A percentile compares a stretch with the other conserved stretches of the same genome.
These are phyloP conservation scores for Syncephalastrum sp. DNA, from an alignment of 371 early-diverging fungal species.

Conservation along the genomic window DNA sequence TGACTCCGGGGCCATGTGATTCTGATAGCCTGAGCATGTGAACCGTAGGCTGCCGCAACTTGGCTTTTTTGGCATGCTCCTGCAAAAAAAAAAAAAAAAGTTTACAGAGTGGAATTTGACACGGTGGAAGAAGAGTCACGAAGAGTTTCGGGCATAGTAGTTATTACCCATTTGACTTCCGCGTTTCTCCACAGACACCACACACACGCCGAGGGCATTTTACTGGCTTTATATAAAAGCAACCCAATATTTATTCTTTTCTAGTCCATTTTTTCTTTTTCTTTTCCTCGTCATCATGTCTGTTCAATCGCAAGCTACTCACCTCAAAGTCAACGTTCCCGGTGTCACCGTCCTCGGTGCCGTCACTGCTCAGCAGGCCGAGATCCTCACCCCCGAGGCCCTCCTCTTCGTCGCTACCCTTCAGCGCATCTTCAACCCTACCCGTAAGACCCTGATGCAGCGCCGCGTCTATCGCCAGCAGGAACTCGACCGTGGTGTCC, in stretches of 20 bases:
- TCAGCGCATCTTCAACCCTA: conserved; percentile 85
- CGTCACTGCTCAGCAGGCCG: conserved; percentile 56
- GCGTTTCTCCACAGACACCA: conserved; percentile 9
- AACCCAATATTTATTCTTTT: too few species aligned
- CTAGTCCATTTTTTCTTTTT: conserved; percentile 1
- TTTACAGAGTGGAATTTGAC: conserved; percentile 6
- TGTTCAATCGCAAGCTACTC: conserved; percentile 14
- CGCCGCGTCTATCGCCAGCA: conserved; percentile 75
- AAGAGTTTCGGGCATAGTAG: conserved; percentile 1
- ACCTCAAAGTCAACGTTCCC: conserved; percentile 42
- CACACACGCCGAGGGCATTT: too few species aligned
- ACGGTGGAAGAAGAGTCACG: conserved; percentile 9
- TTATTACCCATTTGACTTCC: conserved; percentile 1
- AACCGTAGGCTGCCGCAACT: too few species aligned
- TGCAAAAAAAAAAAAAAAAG: conserved; percentile 6
- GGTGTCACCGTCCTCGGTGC: conserved; percentile 69
- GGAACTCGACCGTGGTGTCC: conserved; percentile 73
- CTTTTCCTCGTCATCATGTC: conserved; percentile 16
- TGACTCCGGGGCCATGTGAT: conserved; percentile 9
- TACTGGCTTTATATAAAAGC: too few species aligned
- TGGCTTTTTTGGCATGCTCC: too few species aligned
- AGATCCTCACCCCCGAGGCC: conserved; percentile 79
- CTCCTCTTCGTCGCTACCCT: conserved; percentile 81
- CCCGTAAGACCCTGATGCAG: conserved; percentile 78
- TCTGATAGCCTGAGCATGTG: neutral